Evolutionary conservation across 1,284 basidiomycete genomes (phyloP).

Genomic region (Cryptococcus amylolentus): DNA sequence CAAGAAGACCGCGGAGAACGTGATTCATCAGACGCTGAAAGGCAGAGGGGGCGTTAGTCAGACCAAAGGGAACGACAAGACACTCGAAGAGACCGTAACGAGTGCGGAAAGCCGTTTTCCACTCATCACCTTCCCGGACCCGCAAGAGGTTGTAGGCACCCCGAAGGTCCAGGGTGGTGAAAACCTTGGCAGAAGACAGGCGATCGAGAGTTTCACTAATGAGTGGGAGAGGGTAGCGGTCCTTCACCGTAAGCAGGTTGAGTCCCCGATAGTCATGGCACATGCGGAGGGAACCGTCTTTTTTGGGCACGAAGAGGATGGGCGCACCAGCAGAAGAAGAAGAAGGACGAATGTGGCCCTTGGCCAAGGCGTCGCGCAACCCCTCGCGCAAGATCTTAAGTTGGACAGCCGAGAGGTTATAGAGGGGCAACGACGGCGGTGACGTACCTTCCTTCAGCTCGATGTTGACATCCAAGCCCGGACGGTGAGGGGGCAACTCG

Average conservation of each 20-base stretch:
- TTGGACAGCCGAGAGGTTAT: background rate
- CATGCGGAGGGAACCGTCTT: background rate
- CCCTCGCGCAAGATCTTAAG: background rate
- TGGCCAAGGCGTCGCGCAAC: background rate
- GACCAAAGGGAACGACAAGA: constrained; percentile 50
- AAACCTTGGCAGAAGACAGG: constrained; percentile 33
- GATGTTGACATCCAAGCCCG: too few species aligned
- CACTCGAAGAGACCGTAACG: constrained; percentile 49
- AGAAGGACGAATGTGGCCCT: background rate
- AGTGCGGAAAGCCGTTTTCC: constrained; percentile 32
- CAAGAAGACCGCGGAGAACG: constrained; percentile 31
- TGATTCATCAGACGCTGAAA: constrained; percentile 46
- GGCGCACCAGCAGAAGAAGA: background rate
- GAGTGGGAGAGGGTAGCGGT: constrained; percentile 14
- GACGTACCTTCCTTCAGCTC: too few species aligned
- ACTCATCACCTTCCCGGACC: constrained; percentile 29
- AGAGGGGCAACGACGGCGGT: background rate
- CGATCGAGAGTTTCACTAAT: constrained; percentile 31
- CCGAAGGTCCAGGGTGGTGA: constrained; percentile 39
- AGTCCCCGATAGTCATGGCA: background rate
- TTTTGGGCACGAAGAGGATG: background rate
- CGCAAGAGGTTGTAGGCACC: constrained; percentile 37
- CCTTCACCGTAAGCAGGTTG: background rate
- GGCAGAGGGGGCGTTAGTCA: constrained; percentile 50
- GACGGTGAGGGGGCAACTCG: too few species aligned